A percentile compares a stretch with the other conserved stretches of the same genome.
These are phyloP conservation scores for Ormosia semicastrata DNA, from an alignment of 306 rosid genomes.

Conservation along the genomic window DNA sequence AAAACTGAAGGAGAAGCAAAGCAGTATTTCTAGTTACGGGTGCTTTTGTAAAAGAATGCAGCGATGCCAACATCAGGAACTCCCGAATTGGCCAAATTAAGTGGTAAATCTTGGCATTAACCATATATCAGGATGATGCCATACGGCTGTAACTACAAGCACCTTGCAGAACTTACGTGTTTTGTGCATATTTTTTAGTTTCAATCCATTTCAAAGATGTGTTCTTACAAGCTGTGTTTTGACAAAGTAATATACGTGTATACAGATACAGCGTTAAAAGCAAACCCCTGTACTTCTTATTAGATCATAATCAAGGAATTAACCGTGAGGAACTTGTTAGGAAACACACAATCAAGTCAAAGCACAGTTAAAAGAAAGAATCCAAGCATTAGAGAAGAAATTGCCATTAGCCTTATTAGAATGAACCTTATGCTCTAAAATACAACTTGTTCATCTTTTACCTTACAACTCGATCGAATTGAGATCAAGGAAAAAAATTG, in stretches of 20 bases:
- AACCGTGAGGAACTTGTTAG: neutral
- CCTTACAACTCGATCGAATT: slow-evolving; percentile 21
- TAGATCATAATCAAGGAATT: neutral
- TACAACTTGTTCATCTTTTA: slow-evolving; percentile 27
- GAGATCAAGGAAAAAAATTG: slow-evolving; percentile 30
- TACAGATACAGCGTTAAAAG: no score
- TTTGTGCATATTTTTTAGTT: neutral
- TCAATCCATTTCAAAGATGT: neutral
- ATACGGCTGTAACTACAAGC: no score
- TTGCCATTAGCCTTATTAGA: neutral
- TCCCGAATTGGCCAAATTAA: no score
- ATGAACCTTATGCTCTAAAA: neutral
- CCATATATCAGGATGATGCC: no score
- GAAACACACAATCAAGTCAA: neutral
- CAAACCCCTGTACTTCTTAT: neutral
- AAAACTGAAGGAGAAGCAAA: neutral
- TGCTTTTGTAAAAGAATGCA: neutral
- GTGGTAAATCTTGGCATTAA: no score
- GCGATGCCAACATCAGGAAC: no score
- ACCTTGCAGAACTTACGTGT: neutral
- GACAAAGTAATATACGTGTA: neutral
- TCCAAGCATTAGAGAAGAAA: neutral
- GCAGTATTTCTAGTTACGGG: neutral
- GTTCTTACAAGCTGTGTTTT: neutral
- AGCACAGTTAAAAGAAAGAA: neutral